A percentile compares a stretch with the other conserved stretches of the same genome.
Evolutionary conservation across 306 rosid genomes (phyloP).

Genomic region (Quercus glauca): DNA sequence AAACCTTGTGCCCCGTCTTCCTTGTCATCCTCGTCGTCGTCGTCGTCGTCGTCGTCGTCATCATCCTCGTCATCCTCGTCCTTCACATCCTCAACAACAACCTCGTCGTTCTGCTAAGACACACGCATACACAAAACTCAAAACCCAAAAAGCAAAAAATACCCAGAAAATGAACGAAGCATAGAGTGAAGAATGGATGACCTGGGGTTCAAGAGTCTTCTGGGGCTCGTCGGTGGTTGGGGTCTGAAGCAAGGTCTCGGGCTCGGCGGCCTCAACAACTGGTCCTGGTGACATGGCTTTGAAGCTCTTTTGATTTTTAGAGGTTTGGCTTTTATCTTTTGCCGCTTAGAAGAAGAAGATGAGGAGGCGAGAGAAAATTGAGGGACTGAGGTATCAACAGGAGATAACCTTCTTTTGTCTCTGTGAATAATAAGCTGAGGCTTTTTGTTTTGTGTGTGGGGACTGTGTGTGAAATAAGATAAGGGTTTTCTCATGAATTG

Average conservation of each 20-base stretch:
- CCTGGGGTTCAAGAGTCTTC: constrained; percentile 46
- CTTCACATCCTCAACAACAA: constrained; percentile 70
- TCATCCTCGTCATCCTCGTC: constrained; percentile 56
- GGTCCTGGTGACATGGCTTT: constrained; percentile 73
- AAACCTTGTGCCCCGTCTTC: constrained; percentile 64
- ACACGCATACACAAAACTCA: background rate
- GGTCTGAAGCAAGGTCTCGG: constrained; percentile 25
- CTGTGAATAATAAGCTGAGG: background rate
- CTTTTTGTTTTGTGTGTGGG: background rate
- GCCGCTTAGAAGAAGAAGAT: background rate
- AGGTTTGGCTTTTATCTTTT: background rate
- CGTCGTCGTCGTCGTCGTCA: constrained; percentile 53
- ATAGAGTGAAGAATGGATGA: background rate
- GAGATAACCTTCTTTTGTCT: background rate
- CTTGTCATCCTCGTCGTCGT: constrained; percentile 44
- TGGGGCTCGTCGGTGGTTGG: constrained; percentile 34
- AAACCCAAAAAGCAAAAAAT: background rate
- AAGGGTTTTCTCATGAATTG: background rate
- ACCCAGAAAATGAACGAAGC: background rate
- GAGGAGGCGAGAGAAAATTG: background rate
- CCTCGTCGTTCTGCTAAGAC: constrained; percentile 45
- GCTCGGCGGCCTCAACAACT: constrained; percentile 48
- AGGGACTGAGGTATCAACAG: background rate
- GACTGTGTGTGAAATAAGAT: background rate
- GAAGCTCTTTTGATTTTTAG: background rate